Base-by-base conservation (phyloP, 495 filamentous ascomycete genomes). In the Talaromyces thailandensis region DNA sequence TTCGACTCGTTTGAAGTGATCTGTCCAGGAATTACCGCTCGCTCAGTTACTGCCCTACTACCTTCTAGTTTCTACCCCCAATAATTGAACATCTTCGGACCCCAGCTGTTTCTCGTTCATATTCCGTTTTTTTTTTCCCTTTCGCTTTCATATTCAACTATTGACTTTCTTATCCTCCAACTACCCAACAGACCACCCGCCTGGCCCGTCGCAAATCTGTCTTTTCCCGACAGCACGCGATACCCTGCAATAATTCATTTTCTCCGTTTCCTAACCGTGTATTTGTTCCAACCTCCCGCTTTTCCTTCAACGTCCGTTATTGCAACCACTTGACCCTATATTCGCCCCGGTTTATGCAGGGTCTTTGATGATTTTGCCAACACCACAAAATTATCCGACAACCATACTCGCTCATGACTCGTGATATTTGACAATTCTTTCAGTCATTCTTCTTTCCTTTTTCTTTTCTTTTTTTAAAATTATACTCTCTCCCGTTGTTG, bases 81-180 rank as follows among this genome's bases (percentile, higher is more conserved):
- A 48, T 48, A 18, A 5, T 21, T 48, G 43, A 9, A 8, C 43
- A 48, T 48, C 43, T 48, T n/a, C 43, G 43, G 43, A 48, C 43
- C 43, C 43, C 43, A 48, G 43, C 18, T 56, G 23, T 51, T 56
- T 63, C 25, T 69, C 64, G 65, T 65, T 18, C 35, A 64, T 66
- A 61, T 67, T 48, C 62, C 62, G 70, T 75, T 66, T 25, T 56
- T 69, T 67, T 68, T 60, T 68, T 73, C 73, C 68, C 67, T 68
- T 58, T 43, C 24, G 25, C 21, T 31, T 21, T 60, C 28, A 64
- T 7, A 18, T 64, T 59, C 43, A n/a, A n/a, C n/a, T n/a, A n/a
- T n/a, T n/a, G n/a, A n/a, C n/a, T n/a, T 21, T 60, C 28, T 65
- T 7, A 18, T 64, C 56, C 43, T 57, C 58, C 61, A 57, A 61